phyloP scores from a whole-genome alignment of 75 land plant species.

The Sequoia sempervirens region DNA sequence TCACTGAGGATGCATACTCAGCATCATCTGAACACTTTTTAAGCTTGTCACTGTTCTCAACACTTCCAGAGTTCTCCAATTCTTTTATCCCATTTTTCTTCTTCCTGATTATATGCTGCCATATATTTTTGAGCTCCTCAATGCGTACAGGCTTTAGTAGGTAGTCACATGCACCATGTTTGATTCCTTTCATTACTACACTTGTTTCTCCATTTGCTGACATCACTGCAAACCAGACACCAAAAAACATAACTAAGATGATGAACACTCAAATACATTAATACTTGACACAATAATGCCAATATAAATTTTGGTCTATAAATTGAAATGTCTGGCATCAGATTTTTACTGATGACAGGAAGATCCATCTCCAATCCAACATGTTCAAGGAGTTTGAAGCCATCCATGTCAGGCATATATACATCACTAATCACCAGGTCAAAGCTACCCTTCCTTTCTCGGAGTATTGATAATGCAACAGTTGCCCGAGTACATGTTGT shows the following conservation, averaged over 20 bases:
- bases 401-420: slow-evolving; percentile 99
- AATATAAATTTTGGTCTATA: neutral
- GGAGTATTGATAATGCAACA: slow-evolving; percentile 70
- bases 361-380: slow-evolving; percentile 97
- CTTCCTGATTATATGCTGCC: slow-evolving; percentile 91
- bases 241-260: neutral
- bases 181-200: slow-evolving; percentile 87
- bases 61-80: slow-evolving; percentile 40
- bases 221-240: slow-evolving; percentile 66
- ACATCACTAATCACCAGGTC: slow-evolving; percentile 98
- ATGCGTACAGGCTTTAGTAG: slow-evolving; percentile 80
- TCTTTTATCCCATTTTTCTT: slow-evolving; percentile 47
- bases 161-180: slow-evolving; percentile 95
- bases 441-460: slow-evolving; percentile 75
- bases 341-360: slow-evolving; percentile 86
- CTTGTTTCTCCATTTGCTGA: slow-evolving; percentile 74
- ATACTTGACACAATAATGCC: neutral
- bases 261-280: neutral
- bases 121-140: slow-evolving; percentile 78
- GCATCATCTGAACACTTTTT: slow-evolving; percentile 39
- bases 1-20: slow-evolving; percentile 59
- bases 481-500: slow-evolving; percentile 76
- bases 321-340: neutral
- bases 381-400: slow-evolving; percentile 93
- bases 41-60: slow-evolving; percentile 39